Conservation (phyloP, 2,329 filamentous ascomycete species). For the Amauroascus niger region DNA sequence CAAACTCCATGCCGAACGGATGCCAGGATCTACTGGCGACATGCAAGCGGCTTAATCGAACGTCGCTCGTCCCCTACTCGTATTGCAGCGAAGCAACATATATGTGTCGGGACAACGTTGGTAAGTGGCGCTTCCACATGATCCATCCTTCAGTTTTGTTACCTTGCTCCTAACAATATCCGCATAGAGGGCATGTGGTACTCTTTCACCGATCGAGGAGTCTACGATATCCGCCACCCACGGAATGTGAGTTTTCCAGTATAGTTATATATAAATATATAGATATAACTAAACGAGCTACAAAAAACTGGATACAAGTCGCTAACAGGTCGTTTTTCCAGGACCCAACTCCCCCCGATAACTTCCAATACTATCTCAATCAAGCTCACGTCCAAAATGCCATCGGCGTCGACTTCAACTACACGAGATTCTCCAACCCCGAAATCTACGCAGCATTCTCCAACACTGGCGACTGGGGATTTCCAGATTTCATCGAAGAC, state of each 20-base stretch:
- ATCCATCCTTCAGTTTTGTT: not conserved
- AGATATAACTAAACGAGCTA: too few species aligned
- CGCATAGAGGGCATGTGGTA: conserved; percentile 41
- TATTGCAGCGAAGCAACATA: conserved; percentile 47
- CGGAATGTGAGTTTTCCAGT: conserved; percentile 27
- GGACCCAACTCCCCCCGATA: conserved; percentile 54
- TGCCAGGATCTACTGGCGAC: conserved; percentile 56
- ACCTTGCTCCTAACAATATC: not conserved
- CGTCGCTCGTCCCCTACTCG: conserved; percentile 42
- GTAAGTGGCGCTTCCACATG: conserved; percentile 18
- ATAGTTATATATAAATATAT: too few species aligned
- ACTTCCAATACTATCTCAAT: conserved; percentile 57
- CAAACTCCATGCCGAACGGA: conserved; percentile 51
- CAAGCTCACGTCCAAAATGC: conserved; percentile 47
- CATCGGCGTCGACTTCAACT: conserved; percentile 55
- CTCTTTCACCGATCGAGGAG: conserved; percentile 39
- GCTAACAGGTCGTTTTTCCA: conserved; percentile 17
- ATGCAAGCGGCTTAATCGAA: conserved; percentile 53
- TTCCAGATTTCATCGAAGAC: conserved; percentile 5
- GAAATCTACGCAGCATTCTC: conserved; percentile 42
- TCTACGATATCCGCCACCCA: conserved; percentile 48
- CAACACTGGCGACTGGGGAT: conserved; percentile 34
- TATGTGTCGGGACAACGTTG: conserved; percentile 49
- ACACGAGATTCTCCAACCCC: conserved; percentile 40
- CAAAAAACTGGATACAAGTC: too few species aligned